Evolutionary conservation across 257 asterid species (phyloP).

Genomic region (Plantago elongata): DNA sequence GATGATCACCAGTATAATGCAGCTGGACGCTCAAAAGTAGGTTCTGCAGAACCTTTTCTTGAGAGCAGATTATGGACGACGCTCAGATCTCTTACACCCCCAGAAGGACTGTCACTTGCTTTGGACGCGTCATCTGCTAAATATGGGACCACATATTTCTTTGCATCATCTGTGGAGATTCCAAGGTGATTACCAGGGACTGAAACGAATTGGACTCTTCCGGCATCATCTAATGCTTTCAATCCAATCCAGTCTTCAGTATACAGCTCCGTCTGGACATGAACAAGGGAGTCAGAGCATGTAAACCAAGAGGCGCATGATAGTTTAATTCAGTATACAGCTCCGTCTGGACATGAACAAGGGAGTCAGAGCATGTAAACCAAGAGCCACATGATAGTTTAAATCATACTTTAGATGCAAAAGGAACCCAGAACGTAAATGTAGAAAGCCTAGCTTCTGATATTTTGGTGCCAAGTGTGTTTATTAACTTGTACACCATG

Average conservation of each 20-base stretch:
- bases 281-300: conserved; percentile 5
- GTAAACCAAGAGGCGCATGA: not conserved
- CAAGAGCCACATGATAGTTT: not conserved
- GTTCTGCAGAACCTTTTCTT: conserved; percentile 4
- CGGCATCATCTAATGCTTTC: conserved; percentile 59
- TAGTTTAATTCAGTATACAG: conserved; percentile 29
- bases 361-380: conserved; percentile 2
- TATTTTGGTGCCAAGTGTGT: no score
- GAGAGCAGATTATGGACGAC: not conserved
- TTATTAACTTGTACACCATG: no score
- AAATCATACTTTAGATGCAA: not conserved
- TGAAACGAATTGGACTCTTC: conserved; percentile 50
- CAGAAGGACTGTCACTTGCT: not conserved
- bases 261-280: conserved; percentile 48
- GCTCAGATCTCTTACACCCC: not conserved
- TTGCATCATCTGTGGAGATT: conserved; percentile 66
- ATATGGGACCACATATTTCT: conserved; percentile 61
- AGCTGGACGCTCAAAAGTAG: conserved; percentile 23
- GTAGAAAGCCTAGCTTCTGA: no score
- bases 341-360: conserved; percentile 32
- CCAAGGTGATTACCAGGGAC: conserved; percentile 83
- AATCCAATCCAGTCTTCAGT: conserved; percentile 88
- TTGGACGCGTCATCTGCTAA: conserved; percentile 31
- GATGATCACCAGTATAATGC: conserved; percentile 34
- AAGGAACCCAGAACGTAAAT: not conserved